phyloP scores from a whole-genome alignment of 2,329 filamentous ascomycete species.

The Aureobasidium sp. region DNA sequence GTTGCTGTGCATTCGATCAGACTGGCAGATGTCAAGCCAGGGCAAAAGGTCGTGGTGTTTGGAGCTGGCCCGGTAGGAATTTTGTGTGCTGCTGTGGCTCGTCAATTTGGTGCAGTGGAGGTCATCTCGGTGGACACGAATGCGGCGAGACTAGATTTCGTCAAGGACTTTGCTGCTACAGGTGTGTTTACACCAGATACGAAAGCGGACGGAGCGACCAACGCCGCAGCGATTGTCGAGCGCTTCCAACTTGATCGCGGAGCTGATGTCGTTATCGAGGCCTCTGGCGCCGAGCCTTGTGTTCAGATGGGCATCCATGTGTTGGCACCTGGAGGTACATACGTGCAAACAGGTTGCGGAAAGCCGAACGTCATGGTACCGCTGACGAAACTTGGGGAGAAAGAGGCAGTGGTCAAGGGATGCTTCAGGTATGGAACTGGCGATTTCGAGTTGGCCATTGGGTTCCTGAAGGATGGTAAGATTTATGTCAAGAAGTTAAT shows the following conservation, averaged over 20 bases:
- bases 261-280: constrained; percentile 42
- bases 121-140: constrained; percentile 84
- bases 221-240: constrained; percentile 60
- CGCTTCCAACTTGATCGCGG: constrained; percentile 52
- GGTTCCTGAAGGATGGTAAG: constrained; percentile 63
- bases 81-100: constrained; percentile 77
- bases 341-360: constrained; percentile 82
- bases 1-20: constrained; percentile 42
- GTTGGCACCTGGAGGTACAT: constrained; percentile 41
- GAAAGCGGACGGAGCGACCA: constrained; percentile 52
- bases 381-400: constrained; percentile 80
- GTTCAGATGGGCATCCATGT: constrained; percentile 43
- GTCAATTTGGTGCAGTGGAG: constrained; percentile 72
- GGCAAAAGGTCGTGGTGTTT: constrained; percentile 40
- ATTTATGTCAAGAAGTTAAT: constrained; percentile 73
- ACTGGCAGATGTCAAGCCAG: constrained; percentile 36
- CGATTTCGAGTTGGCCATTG: constrained; percentile 77
- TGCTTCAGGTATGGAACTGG: constrained; percentile 85
- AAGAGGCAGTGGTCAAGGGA: constrained; percentile 80
- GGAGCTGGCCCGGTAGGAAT: constrained; percentile 60
- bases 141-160: constrained; percentile 69
- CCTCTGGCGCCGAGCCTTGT: constrained; percentile 40
- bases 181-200: constrained; percentile 59
- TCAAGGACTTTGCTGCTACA: constrained; percentile 61
- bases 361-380: constrained; percentile 81